Evolutionary conservation across 768 basidiomycete species (phyloP).

Genomic region (Auriculariales sp.): DNA sequence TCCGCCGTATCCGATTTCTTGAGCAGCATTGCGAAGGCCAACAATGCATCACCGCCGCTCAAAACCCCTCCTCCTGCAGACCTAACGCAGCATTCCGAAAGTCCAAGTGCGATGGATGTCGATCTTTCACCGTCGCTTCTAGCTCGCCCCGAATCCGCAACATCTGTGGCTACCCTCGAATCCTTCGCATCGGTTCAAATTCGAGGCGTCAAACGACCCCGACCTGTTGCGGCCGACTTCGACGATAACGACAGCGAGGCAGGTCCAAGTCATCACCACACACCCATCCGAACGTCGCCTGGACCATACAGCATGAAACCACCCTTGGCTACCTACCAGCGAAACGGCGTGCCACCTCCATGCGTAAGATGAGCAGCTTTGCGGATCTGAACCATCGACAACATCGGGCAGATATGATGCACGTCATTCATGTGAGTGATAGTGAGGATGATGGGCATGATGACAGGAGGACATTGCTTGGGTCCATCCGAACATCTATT

Average conservation of each 20-base stretch:
- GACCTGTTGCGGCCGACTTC: slow-evolving; percentile 75
- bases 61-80: no score
- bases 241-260: slow-evolving; percentile 33
- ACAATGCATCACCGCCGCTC: no score
- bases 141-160: not conserved
- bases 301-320: no score
- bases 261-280: no score
- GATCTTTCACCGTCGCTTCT: not conserved
- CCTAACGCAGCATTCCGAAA: not conserved
- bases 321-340: not conserved
- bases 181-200: not conserved
- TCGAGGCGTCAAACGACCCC: slow-evolving; percentile 10
- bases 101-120: not conserved
- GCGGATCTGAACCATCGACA: slow-evolving; percentile 35
- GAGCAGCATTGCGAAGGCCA: not conserved
- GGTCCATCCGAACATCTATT: not conserved
- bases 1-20: not conserved
- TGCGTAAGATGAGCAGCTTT: slow-evolving; percentile 34
- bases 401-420: slow-evolving; percentile 35
- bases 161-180: not conserved
- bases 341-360: not conserved
- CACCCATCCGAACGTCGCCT: no score
- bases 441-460: slow-evolving; percentile 44
- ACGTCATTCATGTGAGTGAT: slow-evolving; percentile 69
- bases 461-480: not conserved